Evolutionary conservation across 129 eudicot genomes (phyloP).

Genomic region (Flaveria bidentis): DNA sequence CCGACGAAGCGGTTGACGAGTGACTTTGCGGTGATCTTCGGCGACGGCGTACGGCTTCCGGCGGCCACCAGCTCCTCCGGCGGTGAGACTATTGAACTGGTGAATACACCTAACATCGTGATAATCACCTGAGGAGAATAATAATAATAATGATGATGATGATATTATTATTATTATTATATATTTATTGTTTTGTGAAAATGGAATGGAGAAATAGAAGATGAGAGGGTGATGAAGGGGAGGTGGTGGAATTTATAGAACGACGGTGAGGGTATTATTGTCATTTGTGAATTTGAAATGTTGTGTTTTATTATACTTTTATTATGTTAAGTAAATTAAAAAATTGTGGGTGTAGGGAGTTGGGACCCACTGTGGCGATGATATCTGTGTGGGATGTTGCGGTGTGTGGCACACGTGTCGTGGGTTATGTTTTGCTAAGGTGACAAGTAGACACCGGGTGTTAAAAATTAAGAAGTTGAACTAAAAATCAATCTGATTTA

Average conservation of each 20-base stretch:
- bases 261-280: constrained; percentile 39
- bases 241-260: constrained; percentile 41
- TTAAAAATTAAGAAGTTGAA: too few relatives aligned
- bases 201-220: constrained; percentile 26
- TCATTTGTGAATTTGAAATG: constrained; percentile 20
- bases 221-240: constrained; percentile 45
- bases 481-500: too few relatives aligned
- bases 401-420: constrained; percentile 7
- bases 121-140: neutral
- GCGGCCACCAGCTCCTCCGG: constrained; percentile 99
- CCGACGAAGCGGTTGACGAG: constrained; percentile 64
- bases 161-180: too few relatives aligned
- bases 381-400: constrained; percentile 15
- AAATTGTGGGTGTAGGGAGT: constrained; percentile 23
- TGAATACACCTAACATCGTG: constrained; percentile 78
- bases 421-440: neutral
- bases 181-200: neutral
- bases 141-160: neutral
- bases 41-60: constrained; percentile 97
- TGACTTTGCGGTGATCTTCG: constrained; percentile 68
- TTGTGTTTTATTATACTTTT: neutral
- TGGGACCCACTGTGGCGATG: constrained; percentile 47
- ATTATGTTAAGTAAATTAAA: neutral
- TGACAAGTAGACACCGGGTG: neutral
- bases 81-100: constrained; percentile 78